phyloP scores from a whole-genome alignment of 768 basidiomycete genomes.

The Leucosporidium creatinivorum region DNA sequence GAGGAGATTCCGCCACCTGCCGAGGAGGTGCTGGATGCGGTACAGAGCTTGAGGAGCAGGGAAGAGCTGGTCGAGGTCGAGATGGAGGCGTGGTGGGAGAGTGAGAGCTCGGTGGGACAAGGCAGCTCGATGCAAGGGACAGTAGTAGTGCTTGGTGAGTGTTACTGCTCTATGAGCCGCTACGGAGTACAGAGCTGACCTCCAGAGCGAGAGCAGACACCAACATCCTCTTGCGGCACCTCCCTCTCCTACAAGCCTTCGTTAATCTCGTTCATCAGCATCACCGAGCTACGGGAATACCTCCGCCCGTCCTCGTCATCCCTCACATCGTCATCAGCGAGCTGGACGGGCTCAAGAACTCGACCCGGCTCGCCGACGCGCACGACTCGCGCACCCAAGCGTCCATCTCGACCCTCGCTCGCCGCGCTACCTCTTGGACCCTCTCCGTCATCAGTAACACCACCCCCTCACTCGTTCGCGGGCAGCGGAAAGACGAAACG shows the following conservation, averaged over 20 bases:
- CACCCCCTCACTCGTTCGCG: neutral
- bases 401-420: conserved; percentile 17
- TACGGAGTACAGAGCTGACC: neutral
- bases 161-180: neutral
- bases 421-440: conserved; percentile 22
- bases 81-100: neutral
- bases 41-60: neutral
- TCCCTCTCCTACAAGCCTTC: conserved; percentile 12
- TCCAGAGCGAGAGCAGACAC: conserved; percentile 2
- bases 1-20: too few relatives aligned
- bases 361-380: neutral
- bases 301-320: conserved; percentile 18
- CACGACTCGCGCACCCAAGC: neutral
- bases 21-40: neutral
- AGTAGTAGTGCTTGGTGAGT: conserved; percentile 15
- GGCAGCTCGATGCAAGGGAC: neutral
- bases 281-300: neutral
- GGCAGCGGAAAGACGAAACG: conserved; percentile 20
- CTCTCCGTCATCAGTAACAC: neutral
- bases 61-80: conserved; percentile 16
- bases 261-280: neutral
- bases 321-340: conserved; percentile 29
- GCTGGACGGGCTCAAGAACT: conserved; percentile 29
- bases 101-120: neutral
- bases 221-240: conserved; percentile 26